Percentiles rank a stretch among this genome's conserved stretches.
phyloP scores from a whole-genome alignment of 2,329 filamentous ascomycete genomes.

The Colletotrichum sansevieriae region DNA sequence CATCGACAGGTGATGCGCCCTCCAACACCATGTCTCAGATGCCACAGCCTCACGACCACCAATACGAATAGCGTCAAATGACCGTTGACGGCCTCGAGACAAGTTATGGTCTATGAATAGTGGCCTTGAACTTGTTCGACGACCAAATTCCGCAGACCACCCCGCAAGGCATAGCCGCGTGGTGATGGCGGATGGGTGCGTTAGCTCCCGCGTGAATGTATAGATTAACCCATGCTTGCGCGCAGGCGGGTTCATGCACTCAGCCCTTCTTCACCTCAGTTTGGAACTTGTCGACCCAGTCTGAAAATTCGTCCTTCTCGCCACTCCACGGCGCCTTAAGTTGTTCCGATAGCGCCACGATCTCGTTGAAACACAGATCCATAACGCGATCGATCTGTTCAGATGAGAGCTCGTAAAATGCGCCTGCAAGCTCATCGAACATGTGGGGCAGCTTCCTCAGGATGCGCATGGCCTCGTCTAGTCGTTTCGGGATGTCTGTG shows the following conservation, averaged over 20 bases:
- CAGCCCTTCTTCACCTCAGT: slow-evolving; percentile 62
- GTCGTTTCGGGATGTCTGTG: slow-evolving; percentile 52
- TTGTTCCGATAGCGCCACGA: slow-evolving; percentile 67
- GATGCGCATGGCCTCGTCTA: slow-evolving; percentile 69
- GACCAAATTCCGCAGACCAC: not conserved
- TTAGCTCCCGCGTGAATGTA: slow-evolving; percentile 27
- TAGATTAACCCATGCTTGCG: slow-evolving; percentile 10
- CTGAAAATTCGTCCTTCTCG: slow-evolving; percentile 79
- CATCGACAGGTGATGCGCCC: slow-evolving; percentile 29
- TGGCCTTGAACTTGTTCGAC: slow-evolving; percentile 1
- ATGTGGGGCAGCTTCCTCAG: slow-evolving; percentile 73
- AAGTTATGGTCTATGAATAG: slow-evolving; percentile 1
- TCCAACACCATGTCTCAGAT: slow-evolving; percentile 31
- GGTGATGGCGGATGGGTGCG: slow-evolving; percentile 9
- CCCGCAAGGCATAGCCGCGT: slow-evolving; percentile 10
- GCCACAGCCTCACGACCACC: slow-evolving; percentile 21
- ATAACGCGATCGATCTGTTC: slow-evolving; percentile 70
- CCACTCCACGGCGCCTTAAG: slow-evolving; percentile 73
- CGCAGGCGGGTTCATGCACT: slow-evolving; percentile 3
- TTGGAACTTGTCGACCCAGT: slow-evolving; percentile 76
- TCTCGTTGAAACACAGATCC: slow-evolving; percentile 71
- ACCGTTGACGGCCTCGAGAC: slow-evolving; percentile 22
- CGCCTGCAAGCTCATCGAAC: slow-evolving; percentile 77
- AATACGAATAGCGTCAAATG: slow-evolving; percentile 31
- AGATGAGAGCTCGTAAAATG: slow-evolving; percentile 78